phyloP scores from a whole-genome alignment of 2,329 filamentous ascomycete species.

The Plenodomus tracheiphilus region DNA sequence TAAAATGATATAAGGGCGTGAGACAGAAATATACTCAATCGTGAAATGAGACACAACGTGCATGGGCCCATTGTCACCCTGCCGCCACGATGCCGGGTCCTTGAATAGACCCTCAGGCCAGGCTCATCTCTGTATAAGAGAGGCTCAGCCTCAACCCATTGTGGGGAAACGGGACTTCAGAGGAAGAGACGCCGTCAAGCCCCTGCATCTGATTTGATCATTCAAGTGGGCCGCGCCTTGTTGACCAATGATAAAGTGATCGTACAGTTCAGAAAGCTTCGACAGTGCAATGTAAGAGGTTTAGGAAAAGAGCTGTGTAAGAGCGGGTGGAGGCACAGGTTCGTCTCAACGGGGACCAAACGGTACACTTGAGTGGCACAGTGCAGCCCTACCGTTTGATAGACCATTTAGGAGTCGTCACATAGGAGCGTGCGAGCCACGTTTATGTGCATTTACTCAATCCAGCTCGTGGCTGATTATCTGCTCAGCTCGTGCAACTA shows the following conservation, averaged over 20 bases:
- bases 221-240: slow-evolving; percentile 3
- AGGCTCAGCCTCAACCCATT: slow-evolving; percentile 35
- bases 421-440: slow-evolving; percentile 24
- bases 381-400: slow-evolving; percentile 9
- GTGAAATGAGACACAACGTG: slow-evolving; percentile 26
- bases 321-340: slow-evolving; percentile 30
- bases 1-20: slow-evolving; percentile 4
- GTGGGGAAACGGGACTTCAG: slow-evolving; percentile 23
- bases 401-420: slow-evolving; percentile 16
- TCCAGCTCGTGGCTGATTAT: slow-evolving; percentile 22
- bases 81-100: slow-evolving; percentile 16
- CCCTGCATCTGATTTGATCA: slow-evolving; percentile 12
- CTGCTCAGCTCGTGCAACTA: slow-evolving; percentile 27
- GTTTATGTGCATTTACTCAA: slow-evolving; percentile 18
- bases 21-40: slow-evolving; percentile 30
- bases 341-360: background rate
- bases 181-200: slow-evolving; percentile 16
- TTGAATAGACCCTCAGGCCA: slow-evolving; percentile 28
- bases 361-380: background rate
- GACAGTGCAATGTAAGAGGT: slow-evolving; percentile 6
- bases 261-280: slow-evolving; percentile 13
- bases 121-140: slow-evolving; percentile 19
- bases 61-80: slow-evolving; percentile 21
- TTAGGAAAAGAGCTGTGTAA: slow-evolving; percentile 13
- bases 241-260: slow-evolving; percentile 19